Evolutionary conservation across 768 basidiomycete species (phyloP).

Genomic region (Peribolospora baueri): DNA sequence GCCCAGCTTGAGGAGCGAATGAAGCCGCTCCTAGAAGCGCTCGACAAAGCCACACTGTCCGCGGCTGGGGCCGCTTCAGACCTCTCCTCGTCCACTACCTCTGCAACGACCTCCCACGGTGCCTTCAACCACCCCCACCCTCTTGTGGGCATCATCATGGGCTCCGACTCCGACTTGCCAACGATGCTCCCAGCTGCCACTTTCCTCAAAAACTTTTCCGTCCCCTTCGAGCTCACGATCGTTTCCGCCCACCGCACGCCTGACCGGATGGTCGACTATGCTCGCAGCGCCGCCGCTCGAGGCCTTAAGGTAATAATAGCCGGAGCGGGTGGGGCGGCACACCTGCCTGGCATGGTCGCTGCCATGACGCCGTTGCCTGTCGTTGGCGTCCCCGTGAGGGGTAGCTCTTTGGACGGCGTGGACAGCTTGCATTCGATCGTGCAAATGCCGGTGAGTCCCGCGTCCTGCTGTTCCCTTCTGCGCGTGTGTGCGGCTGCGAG

Average conservation of each 20-base stretch:
- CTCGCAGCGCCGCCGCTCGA: conserved; percentile 35
- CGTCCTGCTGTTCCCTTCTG: neutral
- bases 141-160: conserved; percentile 87
- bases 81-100: conserved; percentile 20
- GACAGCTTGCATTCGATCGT: conserved; percentile 95
- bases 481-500: neutral
- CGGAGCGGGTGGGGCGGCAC: conserved; percentile 94
- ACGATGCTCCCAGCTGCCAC: conserved; percentile 70
- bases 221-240: conserved; percentile 84
- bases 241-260: conserved; percentile 94
- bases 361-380: conserved; percentile 79
- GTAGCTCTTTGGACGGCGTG: conserved; percentile 75
- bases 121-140: conserved; percentile 39
- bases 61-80: conserved; percentile 15
- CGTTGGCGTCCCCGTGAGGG: conserved; percentile 90
- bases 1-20: conserved; percentile 43
- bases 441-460: conserved; percentile 77
- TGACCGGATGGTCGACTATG: conserved; percentile 56
- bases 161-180: conserved; percentile 91
- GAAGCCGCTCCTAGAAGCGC: conserved; percentile 42
- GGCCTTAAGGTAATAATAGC: conserved; percentile 52
- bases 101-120: conserved; percentile 9
- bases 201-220: conserved; percentile 51
- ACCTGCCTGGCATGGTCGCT: conserved; percentile 95
- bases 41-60: conserved; percentile 26